phyloP scores from a whole-genome alignment of 768 basidiomycete genomes.

The Boletus sp. region DNA sequence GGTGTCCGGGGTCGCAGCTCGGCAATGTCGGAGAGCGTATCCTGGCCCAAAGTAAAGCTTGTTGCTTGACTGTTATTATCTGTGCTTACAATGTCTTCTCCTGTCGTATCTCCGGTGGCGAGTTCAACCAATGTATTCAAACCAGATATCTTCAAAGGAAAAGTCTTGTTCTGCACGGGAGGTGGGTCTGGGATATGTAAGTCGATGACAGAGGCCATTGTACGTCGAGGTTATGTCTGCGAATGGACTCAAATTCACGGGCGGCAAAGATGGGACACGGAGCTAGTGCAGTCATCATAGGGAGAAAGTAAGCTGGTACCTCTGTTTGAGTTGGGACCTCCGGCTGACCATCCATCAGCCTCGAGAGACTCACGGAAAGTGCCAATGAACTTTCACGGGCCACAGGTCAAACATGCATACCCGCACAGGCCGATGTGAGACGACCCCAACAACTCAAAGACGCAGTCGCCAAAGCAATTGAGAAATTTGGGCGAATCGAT shows the following conservation, averaged over 20 bases:
- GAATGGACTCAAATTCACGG: conserved; percentile 6
- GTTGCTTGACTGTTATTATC: too few species aligned
- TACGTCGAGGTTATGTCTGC: conserved; percentile 35
- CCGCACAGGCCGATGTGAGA: conserved; percentile 81
- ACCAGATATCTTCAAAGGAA: conserved; percentile 81
- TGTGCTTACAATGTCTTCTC: conserved; percentile 35
- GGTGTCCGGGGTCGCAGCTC: too few species aligned
- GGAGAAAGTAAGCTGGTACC: conserved; percentile 66
- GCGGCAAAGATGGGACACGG: conserved; percentile 74
- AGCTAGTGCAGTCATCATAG: conserved; percentile 77
- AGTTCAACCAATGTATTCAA: conserved; percentile 69
- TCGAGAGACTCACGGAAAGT: conserved; percentile 66
- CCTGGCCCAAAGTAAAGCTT: too few species aligned
- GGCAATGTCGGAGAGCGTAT: conserved; percentile 74
- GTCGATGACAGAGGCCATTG: conserved; percentile 80
- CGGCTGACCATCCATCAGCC: conserved; percentile 37
- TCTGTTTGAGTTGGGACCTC: not conserved
- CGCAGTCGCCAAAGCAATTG: conserved; percentile 74
- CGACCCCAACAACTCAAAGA: conserved; percentile 66
- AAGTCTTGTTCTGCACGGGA: conserved; percentile 89
- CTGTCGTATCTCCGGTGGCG: conserved; percentile 45
- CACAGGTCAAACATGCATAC: conserved; percentile 72
- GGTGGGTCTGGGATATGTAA: conserved; percentile 93
- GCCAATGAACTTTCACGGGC: conserved; percentile 67
- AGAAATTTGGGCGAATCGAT: conserved; percentile 83